phyloP scores from a whole-genome alignment of 2,329 filamentous ascomycete species.

The Fusarium multiceps region DNA sequence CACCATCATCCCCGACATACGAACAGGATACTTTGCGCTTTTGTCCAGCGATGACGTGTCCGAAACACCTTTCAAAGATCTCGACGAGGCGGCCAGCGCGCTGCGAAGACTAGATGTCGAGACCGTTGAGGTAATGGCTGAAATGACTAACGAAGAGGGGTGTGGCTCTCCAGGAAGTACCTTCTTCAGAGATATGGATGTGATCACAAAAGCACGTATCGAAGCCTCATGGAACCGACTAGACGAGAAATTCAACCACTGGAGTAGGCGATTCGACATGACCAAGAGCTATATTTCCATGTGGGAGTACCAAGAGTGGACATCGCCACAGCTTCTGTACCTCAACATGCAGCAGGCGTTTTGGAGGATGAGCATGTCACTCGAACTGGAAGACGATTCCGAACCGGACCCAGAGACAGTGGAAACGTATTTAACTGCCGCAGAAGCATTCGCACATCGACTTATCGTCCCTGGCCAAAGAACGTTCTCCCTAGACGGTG shows the following conservation, averaged over 20 bases:
- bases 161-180: not conserved
- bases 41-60: not conserved
- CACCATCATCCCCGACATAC: slow-evolving; percentile 8
- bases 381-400: not conserved
- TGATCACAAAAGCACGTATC: not conserved
- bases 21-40: not conserved
- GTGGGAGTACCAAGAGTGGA: not conserved
- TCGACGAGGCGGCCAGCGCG: slow-evolving; percentile 30
- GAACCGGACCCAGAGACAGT: not conserved
- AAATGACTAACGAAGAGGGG: not conserved
- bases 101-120: slow-evolving; percentile 26
- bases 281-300: slow-evolving; percentile 12
- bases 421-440: slow-evolving; percentile 5
- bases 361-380: slow-evolving; percentile 19
- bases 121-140: not conserved
- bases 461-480: slow-evolving; percentile 6
- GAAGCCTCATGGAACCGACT: not conserved
- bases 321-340: slow-evolving; percentile 3
- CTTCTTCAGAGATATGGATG: not conserved
- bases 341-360: slow-evolving; percentile 24
- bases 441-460: slow-evolving; percentile 2
- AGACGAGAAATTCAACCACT: not conserved
- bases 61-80: slow-evolving; percentile 18
- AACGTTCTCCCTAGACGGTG: slow-evolving; percentile 25
- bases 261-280: slow-evolving; percentile 26